phyloP scores from a whole-genome alignment of 306 rosid species.

The Castanea sativa region DNA sequence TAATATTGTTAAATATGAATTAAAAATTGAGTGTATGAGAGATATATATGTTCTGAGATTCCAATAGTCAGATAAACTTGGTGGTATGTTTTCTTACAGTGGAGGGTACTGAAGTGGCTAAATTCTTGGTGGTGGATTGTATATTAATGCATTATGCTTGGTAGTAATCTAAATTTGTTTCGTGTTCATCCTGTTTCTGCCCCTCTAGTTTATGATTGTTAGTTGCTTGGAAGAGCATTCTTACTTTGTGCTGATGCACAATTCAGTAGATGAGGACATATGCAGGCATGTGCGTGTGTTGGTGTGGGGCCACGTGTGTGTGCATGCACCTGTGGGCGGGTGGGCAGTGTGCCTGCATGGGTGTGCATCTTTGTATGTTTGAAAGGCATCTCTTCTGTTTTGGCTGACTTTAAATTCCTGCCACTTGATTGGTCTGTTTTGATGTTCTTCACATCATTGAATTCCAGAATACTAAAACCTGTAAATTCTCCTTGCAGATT shows the following conservation, averaged over 20 bases:
- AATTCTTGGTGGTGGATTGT: neutral
- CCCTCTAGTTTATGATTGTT: neutral
- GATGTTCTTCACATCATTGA: neutral
- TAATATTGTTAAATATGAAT: neutral
- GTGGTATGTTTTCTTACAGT: neutral
- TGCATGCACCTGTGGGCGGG: too few species aligned
- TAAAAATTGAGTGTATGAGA: neutral
- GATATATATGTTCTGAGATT: neutral
- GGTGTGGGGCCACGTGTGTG: too few species aligned
- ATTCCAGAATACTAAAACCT: constrained; percentile 10
- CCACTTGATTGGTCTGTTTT: neutral
- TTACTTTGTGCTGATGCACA: neutral
- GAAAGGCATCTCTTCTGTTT: neutral
- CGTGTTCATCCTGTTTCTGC: neutral
- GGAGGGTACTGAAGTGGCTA: neutral
- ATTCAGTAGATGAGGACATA: neutral
- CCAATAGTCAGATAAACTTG: neutral
- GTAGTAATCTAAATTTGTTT: neutral
- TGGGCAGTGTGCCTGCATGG: neutral
- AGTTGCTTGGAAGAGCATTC: neutral
- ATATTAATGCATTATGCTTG: neutral
- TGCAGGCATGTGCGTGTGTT: too few species aligned
- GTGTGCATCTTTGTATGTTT: neutral
- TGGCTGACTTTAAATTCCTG: neutral
- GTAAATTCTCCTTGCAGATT: constrained; percentile 43